phyloP scores from a whole-genome alignment of 257 asterid genomes.

The Leonotis leonurus region DNA sequence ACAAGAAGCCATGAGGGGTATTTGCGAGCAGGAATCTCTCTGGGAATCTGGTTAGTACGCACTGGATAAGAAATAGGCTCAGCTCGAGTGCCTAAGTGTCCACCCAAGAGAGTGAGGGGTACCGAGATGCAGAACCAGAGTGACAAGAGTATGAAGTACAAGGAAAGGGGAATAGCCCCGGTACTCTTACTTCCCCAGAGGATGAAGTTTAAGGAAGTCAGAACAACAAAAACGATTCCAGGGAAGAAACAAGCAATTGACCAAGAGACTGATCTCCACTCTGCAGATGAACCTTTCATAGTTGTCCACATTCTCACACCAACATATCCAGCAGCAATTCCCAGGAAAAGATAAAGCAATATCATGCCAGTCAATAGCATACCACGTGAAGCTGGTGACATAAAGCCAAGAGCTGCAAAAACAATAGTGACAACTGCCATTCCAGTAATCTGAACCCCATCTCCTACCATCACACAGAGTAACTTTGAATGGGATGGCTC shows the following conservation, averaged over 20 bases:
- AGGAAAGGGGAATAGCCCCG: conserved; percentile 74
- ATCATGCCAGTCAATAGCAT: conserved; percentile 84
- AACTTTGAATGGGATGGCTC: conserved; percentile 64
- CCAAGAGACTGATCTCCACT: conserved; percentile 80
- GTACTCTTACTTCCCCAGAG: conserved; percentile 89
- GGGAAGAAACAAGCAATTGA: conserved; percentile 76
- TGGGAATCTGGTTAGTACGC: conserved; percentile 72
- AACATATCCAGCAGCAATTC: conserved; percentile 67
- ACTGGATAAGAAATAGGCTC: conserved; percentile 68
- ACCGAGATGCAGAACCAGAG: conserved; percentile 89
- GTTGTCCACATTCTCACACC: conserved; percentile 66
- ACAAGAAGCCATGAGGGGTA: conserved; percentile 83
- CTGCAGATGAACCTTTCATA: conserved; percentile 58
- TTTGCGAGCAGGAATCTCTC: conserved; percentile 76
- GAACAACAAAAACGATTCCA: conserved; percentile 60
- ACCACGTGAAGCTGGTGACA: conserved; percentile 92
- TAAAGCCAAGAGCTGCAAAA: conserved; percentile 74
- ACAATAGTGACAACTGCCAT: conserved; percentile 72
- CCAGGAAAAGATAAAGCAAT: conserved; percentile 71
- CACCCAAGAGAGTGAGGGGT: conserved; percentile 81
- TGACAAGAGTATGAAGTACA: conserved; percentile 51
- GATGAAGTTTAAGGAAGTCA: conserved; percentile 65
- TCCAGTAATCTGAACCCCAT: conserved; percentile 76
- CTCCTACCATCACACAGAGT: conserved; percentile 71
- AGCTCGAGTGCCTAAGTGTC: conserved; percentile 57